Conservation (phyloP, 257 asterid species). For the Lycium barbarum region DNA sequence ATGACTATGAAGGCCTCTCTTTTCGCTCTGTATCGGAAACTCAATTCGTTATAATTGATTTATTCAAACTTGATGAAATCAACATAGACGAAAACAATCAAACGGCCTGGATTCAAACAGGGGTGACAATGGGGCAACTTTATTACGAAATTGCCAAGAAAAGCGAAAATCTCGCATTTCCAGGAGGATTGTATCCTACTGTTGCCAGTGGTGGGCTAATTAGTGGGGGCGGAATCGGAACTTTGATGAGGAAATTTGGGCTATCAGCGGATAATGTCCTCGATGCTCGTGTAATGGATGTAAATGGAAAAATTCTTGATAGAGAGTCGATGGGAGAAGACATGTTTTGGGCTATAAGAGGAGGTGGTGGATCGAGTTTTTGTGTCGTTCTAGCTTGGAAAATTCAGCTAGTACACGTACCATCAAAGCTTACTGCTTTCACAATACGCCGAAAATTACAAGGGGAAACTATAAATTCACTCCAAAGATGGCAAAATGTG, state of each 20-base stretch:
- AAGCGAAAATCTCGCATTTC: conserved; percentile 34
- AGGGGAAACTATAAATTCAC: conserved; percentile 14
- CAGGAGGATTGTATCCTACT: conserved; percentile 44
- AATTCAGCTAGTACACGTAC: conserved; percentile 33
- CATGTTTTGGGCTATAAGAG: conserved; percentile 47
- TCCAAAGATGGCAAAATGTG: conserved; percentile 38
- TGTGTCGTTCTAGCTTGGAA: conserved; percentile 42
- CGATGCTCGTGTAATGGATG: conserved; percentile 38
- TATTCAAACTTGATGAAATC: conserved; percentile 21
- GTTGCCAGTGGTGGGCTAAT: conserved; percentile 47
- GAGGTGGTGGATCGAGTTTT: conserved; percentile 46
- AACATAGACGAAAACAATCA: conserved; percentile 21
- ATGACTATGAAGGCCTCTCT: conserved; percentile 48
- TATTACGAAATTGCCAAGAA: conserved; percentile 35
- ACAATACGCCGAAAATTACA: conserved; percentile 29
- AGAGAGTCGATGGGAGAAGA: conserved; percentile 38
- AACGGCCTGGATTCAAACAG: conserved; percentile 46
- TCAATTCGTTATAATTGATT: conserved; percentile 35
- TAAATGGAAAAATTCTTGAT: conserved; percentile 33
- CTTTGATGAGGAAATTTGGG: conserved; percentile 43
- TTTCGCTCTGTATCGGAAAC: conserved; percentile 14
- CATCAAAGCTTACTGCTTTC: conserved; percentile 36
- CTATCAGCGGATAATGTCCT: conserved; percentile 39
- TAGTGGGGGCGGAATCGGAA: conserved; percentile 50
- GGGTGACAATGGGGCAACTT: conserved; percentile 43